Conservation (phyloP, 495 filamentous ascomycete species). For the Lasiosphaeria ovina region DNA sequence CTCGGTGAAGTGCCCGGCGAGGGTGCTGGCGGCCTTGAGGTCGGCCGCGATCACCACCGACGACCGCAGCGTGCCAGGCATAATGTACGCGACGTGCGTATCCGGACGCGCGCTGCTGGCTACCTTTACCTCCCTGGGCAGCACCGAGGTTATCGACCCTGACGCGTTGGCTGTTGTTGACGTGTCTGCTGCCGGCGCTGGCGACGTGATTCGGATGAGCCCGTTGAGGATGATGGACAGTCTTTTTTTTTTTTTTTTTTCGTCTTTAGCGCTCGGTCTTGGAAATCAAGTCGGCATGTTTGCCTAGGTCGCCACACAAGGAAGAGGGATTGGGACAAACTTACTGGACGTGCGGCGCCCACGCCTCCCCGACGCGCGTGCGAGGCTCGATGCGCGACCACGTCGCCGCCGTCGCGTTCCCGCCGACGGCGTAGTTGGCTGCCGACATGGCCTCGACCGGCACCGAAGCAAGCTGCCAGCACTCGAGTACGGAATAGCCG, state of each 20-base stretch:
- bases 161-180: slow-evolving; percentile 7
- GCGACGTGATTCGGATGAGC: slow-evolving; percentile 30
- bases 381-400: slow-evolving; percentile 30
- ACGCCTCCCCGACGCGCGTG: slow-evolving; percentile 27
- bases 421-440: slow-evolving; percentile 26
- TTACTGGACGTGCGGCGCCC: slow-evolving; percentile 31
- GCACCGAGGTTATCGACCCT: neutral
- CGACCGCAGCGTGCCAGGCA: slow-evolving; percentile 26
- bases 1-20: slow-evolving; percentile 31
- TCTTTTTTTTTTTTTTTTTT: slow-evolving; percentile 4
- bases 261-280: too few species aligned
- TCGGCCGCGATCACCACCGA: slow-evolving; percentile 30
- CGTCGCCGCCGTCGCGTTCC: slow-evolving; percentile 23
- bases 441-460: slow-evolving; percentile 28
- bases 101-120: slow-evolving; percentile 11
- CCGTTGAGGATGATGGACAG: slow-evolving; percentile 30
- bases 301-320: neutral
- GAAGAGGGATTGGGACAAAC: neutral
- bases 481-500: slow-evolving; percentile 31
- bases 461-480: slow-evolving; percentile 26
- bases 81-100: slow-evolving; percentile 22
- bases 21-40: slow-evolving; percentile 24
- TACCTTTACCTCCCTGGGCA: neutral
- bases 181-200: slow-evolving; percentile 11
- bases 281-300: neutral